phyloP scores from a whole-genome alignment of 139 green algal genomes.

The Chlamydomonas urium region DNA sequence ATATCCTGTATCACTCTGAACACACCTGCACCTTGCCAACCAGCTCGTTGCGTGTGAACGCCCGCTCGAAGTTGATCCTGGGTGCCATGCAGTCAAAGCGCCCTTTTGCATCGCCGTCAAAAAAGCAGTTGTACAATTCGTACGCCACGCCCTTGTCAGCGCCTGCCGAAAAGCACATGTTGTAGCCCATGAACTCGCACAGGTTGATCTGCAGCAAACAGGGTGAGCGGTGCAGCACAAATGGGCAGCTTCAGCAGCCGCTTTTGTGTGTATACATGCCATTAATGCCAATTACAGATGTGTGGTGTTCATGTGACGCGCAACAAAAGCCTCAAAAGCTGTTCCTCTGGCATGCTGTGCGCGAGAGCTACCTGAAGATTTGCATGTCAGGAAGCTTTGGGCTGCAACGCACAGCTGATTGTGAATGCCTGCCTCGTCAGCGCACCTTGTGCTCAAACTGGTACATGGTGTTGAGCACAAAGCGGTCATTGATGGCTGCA shows the following conservation, averaged over 20 bases:
- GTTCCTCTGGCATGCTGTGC: too few relatives aligned
- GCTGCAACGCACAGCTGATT: background rate
- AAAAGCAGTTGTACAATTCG: slow-evolving; percentile 35
- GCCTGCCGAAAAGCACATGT: slow-evolving; percentile 23
- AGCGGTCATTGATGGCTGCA: slow-evolving; percentile 37
- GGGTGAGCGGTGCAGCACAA: too few relatives aligned
- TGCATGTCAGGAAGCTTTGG: too few relatives aligned
- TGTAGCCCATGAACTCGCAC: slow-evolving; percentile 16
- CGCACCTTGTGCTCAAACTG: background rate
- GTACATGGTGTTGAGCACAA: slow-evolving; percentile 34
- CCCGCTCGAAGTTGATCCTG: slow-evolving; percentile 18
- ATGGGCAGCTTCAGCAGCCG: too few relatives aligned
- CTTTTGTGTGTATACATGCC: too few relatives aligned
- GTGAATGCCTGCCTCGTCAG: background rate
- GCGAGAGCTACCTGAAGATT: too few relatives aligned
- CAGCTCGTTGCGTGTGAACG: background rate
- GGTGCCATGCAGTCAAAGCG: slow-evolving; percentile 21
- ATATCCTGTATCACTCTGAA: too few relatives aligned
- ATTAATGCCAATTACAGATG: too few relatives aligned
- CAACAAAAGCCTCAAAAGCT: too few relatives aligned
- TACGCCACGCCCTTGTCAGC: slow-evolving; percentile 38
- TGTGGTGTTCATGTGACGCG: too few relatives aligned
- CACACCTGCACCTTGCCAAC: slow-evolving; percentile 1
- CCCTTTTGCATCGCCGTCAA: background rate
- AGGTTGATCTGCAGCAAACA: slow-evolving; percentile 28